A percentile compares a stretch with the other conserved stretches of the same genome.
These are phyloP conservation scores for Krasilnikovozyma curviuscula DNA, from an alignment of 768 basidiomycete genomes.

Conservation along the genomic window DNA sequence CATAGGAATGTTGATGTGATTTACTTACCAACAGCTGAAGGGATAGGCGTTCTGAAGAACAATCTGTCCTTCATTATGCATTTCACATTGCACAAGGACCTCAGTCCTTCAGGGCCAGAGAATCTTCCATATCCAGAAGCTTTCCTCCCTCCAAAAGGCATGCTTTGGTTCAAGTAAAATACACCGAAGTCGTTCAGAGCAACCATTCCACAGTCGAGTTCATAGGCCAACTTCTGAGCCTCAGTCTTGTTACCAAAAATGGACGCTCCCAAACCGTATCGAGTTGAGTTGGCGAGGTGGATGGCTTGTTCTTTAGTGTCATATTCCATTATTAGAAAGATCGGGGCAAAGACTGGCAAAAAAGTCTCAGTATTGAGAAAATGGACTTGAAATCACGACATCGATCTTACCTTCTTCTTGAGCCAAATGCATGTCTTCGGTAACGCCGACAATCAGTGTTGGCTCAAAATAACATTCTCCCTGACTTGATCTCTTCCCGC, in stretches of 20 bases:
- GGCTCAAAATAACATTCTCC: conserved; percentile 68
- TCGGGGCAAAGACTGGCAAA: conserved; percentile 66
- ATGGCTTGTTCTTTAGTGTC: conserved; percentile 68
- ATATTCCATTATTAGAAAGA: conserved; percentile 71
- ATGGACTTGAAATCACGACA: too few relatives aligned
- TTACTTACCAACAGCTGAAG: conserved; percentile 43
- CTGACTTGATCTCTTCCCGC: conserved; percentile 45
- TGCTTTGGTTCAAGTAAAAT: conserved; percentile 48
- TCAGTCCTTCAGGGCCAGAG: conserved; percentile 82
- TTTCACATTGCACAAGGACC: conserved; percentile 71
- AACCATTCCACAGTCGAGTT: conserved; percentile 88
- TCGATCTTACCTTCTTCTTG: conserved; percentile 47
- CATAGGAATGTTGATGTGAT: not conserved
- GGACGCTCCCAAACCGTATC: conserved; percentile 66
- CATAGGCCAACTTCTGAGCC: conserved; percentile 59
- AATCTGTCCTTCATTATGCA: conserved; percentile 70
- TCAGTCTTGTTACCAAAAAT: conserved; percentile 75
- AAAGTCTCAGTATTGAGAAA: not conserved
- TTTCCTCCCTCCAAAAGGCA: conserved; percentile 89
- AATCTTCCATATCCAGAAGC: conserved; percentile 84
- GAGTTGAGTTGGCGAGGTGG: conserved; percentile 66
- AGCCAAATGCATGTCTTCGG: conserved; percentile 51
- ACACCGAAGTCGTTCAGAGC: conserved; percentile 82
- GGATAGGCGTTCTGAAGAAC: conserved; percentile 64
- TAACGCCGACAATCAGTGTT: conserved; percentile 66